A percentile compares a stretch with the other conserved stretches of the same genome.
These are phyloP conservation scores for Citrus inodora DNA, from an alignment of 345 rosid species.

Conservation along the genomic window DNA sequence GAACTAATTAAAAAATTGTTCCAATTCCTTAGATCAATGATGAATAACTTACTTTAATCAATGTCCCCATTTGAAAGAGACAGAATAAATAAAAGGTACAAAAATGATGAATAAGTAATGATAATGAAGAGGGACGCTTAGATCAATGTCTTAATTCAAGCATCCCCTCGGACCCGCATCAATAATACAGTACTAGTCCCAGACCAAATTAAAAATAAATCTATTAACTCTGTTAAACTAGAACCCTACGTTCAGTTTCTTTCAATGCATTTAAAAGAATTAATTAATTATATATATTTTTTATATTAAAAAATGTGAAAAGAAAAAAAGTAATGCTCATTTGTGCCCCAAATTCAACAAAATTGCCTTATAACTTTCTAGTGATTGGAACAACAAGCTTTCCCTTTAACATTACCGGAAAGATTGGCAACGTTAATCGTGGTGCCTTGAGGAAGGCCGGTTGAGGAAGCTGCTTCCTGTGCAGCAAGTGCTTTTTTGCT, in stretches of 20 bases:
- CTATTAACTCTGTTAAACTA: background rate
- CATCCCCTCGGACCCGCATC: background rate
- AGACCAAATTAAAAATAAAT: background rate
- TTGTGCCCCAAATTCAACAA: constrained; percentile 1
- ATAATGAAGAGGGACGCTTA: background rate
- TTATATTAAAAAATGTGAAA: no score
- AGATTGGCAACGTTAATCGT: constrained; percentile 55
- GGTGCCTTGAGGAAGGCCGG: constrained; percentile 60
- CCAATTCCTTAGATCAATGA: no score
- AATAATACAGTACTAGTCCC: background rate
- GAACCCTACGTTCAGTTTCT: constrained; percentile 4
- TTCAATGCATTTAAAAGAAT: background rate
- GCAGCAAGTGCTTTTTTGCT: constrained; percentile 68
- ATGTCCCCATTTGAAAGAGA: background rate
- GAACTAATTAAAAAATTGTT: no score
- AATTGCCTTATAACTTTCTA: background rate
- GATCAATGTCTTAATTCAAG: background rate
- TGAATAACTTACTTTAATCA: no score
- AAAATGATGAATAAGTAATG: background rate
- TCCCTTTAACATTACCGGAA: constrained; percentile 37
- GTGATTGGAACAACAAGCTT: constrained; percentile 56
- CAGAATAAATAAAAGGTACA: background rate
- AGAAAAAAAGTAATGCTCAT: background rate
- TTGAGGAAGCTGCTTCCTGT: constrained; percentile 41
- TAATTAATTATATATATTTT: no score